Evolutionary conservation across 1,284 basidiomycete species (phyloP), one percentile per base, ranked within the genome.

Genomic region (Ganoderma boninense): DNA sequence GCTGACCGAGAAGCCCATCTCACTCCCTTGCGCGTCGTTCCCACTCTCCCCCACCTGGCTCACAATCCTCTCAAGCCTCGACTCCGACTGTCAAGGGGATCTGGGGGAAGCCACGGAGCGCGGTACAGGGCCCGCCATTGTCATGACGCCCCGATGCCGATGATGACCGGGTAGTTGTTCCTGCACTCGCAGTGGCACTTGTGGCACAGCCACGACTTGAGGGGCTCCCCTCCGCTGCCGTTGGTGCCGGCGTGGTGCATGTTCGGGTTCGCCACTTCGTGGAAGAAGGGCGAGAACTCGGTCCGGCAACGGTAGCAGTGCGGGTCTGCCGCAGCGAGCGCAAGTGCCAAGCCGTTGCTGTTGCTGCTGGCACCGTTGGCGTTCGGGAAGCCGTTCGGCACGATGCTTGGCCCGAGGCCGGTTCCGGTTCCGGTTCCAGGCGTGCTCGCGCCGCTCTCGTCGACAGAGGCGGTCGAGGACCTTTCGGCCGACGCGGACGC

Each of bases 121-220:
- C 57, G 35, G 20, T 40, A 60, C 14, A 60, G 20, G 35, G 57
- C 35, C 57, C 57, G 57, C 57, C 60, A 42, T 62, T 62, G 69
- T 71, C 66, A 76, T 67, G 74, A 69, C 62, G 76, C 73, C 64
- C 67, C 71, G 52, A 74, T 68, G 62, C 76, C 75, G 60, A 75
- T 76, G 40, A 73, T 72, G 59, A 71, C 73, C 23, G 72, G 72
- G 61, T 74, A 75, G 69, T 61, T 73, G 64, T 71, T 71, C 56
- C 73, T 59, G 56, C 69, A 71, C 64, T 80, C 77, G 44, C 84
- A 87, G 74, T 89, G 82, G 75, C 90, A 92, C 74, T 83, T 83
- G 76, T 92, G 90, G 77, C 90, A 92, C 52, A 87, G 77, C 84
- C 84, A 89, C 46, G 76, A 69, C 44, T 71, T 69, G 18, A 60